Conservation (phyloP, 2,329 filamentous ascomycete genomes). For the Alternaria panax region DNA sequence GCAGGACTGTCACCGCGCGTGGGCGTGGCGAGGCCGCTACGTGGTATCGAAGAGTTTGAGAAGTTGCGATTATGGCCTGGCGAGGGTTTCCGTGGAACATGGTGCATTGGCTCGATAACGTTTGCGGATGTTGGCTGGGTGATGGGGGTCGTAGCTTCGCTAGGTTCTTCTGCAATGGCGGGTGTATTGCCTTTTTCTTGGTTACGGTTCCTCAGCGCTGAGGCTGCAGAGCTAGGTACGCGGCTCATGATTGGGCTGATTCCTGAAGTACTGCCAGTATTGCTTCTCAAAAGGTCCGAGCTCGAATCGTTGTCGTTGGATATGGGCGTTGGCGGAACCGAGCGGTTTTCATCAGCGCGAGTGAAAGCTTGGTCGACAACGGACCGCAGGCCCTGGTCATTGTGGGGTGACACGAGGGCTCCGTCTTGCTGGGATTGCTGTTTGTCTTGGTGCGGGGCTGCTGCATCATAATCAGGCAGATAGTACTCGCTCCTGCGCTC, state of each 20-base stretch:
- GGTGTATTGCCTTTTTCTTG: slow-evolving; percentile 55
- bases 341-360: slow-evolving; percentile 61
- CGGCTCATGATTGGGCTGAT: slow-evolving; percentile 72
- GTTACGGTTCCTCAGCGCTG: slow-evolving; percentile 50
- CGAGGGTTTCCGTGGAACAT: slow-evolving; percentile 47
- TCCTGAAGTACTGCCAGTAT: slow-evolving; percentile 67
- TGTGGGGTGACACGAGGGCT: slow-evolving; percentile 25
- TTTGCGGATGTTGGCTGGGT: slow-evolving; percentile 45
- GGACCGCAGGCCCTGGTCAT: slow-evolving; percentile 48
- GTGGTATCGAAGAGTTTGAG: slow-evolving; percentile 50
- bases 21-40: slow-evolving; percentile 66
- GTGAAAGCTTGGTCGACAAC: slow-evolving; percentile 73
- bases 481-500: slow-evolving; percentile 66
- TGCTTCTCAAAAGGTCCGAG: slow-evolving; percentile 62
- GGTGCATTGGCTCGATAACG: slow-evolving; percentile 36
- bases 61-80: slow-evolving; percentile 51
- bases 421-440: slow-evolving; percentile 16
- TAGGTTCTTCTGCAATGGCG: slow-evolving; percentile 63
- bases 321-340: slow-evolving; percentile 60
- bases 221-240: slow-evolving; percentile 56
- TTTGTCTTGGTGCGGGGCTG: slow-evolving; percentile 13
- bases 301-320: slow-evolving; percentile 53
- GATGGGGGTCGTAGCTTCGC: slow-evolving; percentile 45
- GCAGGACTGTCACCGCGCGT: slow-evolving; percentile 67
- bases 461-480: slow-evolving; percentile 53